A percentile compares a stretch with the other conserved stretches of the same genome.
phyloP scores from a whole-genome alignment of 2,329 filamentous ascomycete genomes.

The Sarocladium brachiariae region DNA sequence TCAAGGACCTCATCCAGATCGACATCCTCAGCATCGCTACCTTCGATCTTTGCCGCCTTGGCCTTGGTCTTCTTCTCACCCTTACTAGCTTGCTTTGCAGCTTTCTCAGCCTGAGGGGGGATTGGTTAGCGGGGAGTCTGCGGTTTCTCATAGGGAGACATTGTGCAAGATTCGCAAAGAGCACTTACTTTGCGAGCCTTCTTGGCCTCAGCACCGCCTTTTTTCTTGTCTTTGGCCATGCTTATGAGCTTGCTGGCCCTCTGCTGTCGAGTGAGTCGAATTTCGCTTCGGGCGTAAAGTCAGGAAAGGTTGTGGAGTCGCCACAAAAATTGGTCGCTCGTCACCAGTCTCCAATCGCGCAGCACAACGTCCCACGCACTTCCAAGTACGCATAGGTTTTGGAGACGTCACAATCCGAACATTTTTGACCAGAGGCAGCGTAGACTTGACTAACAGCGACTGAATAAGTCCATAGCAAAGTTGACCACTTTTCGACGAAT shows the following conservation, averaged over 20 bases:
- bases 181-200: constrained; percentile 41
- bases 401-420: too few species aligned
- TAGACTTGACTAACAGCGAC: too few species aligned
- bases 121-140: too few species aligned
- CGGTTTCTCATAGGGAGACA: too few species aligned
- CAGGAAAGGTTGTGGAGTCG: constrained; percentile 10
- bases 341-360: neutral
- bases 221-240: constrained; percentile 50
- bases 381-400: too few species aligned
- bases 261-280: neutral
- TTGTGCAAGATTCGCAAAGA: too few species aligned
- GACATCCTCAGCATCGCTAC: constrained; percentile 85
- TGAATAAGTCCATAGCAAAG: too few species aligned
- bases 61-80: constrained; percentile 76
- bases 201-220: constrained; percentile 35
- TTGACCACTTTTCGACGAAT: too few species aligned
- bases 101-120: constrained; percentile 48
- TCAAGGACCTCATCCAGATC: constrained; percentile 91
- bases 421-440: too few species aligned
- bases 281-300: too few species aligned
- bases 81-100: constrained; percentile 79
- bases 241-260: neutral
- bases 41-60: constrained; percentile 63
- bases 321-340: constrained; percentile 6
- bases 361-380: neutral